Evolutionary conservation across 352 stramenopile species (phyloP), one percentile per base, ranked within the genome.

Genomic region (Globisporangium uncinulatum): DNA sequence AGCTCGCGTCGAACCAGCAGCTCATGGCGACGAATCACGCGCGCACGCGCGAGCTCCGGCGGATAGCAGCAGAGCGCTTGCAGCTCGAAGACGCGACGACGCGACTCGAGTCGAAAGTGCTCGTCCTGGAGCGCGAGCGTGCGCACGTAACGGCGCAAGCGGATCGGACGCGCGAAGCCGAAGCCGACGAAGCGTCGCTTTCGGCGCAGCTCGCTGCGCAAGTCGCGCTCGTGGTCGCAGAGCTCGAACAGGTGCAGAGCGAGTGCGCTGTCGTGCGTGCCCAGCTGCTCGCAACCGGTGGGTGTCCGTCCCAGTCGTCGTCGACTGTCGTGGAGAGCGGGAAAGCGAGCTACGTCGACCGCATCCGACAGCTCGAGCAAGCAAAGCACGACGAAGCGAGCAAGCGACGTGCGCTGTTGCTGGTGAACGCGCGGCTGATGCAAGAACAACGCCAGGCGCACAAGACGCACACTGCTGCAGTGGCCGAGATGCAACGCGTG

Each of bases 391-490:
- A 69, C 10, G 69, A 80, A 34, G 66, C 76, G n/a, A 57, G 70
- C 17, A 89, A 85, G 46, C 74, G 76, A 10, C 66, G 79, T n/a
- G 79, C 86, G 37, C 57, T 89, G 6, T 61, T 89, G 29, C 57
- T 89, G 9, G 68, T 82, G 15, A 89, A 89, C 31, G 71, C 79
- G 6, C 86, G 86, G 47, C 66, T 87, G 24, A 71, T 85, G 14
- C 79, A 86, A 51, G 74, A 85, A 11, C 79, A 86, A 13, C 79
- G 81, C 44, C 74, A 85, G 42, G 55, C 83, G 5, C 73, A 83
- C 20, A 58, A 76, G 19, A 71, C 67, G 57, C 79, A 73, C 21
- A 55, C 41, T 0, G 43, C 43, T 9, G 37, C 79, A 10, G 32
- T 29, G 4, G 54, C 54, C 29, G 62, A 85, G 32, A 46, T 86